These are phyloP conservation scores for Fusarium tuaranense DNA, from an alignment of 2,329 filamentous ascomycete species.

Conservation along the genomic window DNA sequence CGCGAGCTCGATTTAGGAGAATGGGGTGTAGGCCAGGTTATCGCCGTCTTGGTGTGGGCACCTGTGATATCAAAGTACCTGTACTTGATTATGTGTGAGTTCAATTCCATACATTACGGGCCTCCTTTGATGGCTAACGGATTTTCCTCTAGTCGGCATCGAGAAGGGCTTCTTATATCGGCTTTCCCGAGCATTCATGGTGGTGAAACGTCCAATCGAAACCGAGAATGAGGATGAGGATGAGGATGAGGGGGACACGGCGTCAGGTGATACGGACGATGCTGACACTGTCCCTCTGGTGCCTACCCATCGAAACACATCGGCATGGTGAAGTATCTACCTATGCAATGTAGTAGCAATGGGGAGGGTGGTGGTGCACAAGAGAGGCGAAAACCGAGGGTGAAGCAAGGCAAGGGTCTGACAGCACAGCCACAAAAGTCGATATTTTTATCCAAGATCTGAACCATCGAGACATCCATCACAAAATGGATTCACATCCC, in stretches of 20 bases:
- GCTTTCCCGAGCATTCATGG: neutral
- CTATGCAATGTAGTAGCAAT: neutral
- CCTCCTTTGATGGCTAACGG: no score
- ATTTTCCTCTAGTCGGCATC: conserved; percentile 1
- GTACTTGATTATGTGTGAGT: conserved; percentile 21
- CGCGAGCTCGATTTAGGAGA: neutral
- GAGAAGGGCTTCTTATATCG: neutral
- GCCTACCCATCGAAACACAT: no score
- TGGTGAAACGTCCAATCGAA: neutral
- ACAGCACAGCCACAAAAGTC: neutral
- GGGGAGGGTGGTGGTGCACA: neutral
- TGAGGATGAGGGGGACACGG: neutral
- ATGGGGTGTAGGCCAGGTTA: conserved; percentile 23
- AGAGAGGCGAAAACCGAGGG: neutral
- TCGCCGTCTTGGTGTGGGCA: conserved; percentile 19
- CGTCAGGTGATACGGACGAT: neutral
- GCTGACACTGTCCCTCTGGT: neutral
- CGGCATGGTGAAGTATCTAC: no score
- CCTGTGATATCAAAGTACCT: conserved; percentile 23
- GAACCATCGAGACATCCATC: neutral
- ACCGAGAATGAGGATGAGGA: neutral
- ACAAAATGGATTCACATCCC: neutral
- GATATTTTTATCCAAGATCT: neutral
- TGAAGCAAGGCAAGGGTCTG: neutral
- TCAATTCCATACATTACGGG: no score